A percentile compares a stretch with the other conserved stretches of the same genome.
These are phyloP conservation scores for Botrytis porri DNA, from an alignment of 2,329 filamentous ascomycete species.

Conservation along the genomic window DNA sequence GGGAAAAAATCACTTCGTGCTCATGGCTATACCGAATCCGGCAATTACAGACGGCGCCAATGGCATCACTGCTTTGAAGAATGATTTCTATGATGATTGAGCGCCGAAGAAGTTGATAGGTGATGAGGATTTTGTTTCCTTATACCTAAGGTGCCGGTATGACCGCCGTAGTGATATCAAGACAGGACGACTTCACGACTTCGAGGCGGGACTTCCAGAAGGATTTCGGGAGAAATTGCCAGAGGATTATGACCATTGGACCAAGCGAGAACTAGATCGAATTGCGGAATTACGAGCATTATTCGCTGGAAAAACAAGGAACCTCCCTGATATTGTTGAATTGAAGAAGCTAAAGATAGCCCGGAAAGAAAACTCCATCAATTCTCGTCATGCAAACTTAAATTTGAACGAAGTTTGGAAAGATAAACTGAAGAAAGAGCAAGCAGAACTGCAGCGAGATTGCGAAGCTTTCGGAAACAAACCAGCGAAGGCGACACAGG, in stretches of 20 bases:
- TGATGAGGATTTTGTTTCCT: not conserved
- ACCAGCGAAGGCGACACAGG: not conserved
- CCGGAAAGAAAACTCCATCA: not conserved
- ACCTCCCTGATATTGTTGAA: fast-evolving
- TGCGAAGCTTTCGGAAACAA: fast-evolving
- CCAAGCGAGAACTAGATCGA: not conserved
- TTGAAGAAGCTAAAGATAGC: not conserved
- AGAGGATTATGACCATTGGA: fast-evolving
- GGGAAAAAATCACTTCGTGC: not conserved
- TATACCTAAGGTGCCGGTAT: not conserved
- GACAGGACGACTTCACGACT: fast-evolving
- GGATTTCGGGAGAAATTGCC: fast-evolving
- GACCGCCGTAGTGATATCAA: not conserved
- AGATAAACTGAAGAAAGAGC: not conserved
- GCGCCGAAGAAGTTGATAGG: slow-evolving; percentile 5
- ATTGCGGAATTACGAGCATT: not conserved
- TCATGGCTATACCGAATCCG: not conserved
- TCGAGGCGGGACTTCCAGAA: not conserved
- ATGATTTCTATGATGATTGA: slow-evolving; percentile 14
- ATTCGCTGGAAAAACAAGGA: fast-evolving
- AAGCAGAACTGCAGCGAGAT: fast-evolving
- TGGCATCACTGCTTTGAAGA: not conserved
- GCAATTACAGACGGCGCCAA: not conserved
- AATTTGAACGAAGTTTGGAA: not conserved
- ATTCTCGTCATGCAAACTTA: fast-evolving